Evolutionary conservation across 305 asterid genomes (phyloP).

Genomic region (Rubia occidens): DNA sequence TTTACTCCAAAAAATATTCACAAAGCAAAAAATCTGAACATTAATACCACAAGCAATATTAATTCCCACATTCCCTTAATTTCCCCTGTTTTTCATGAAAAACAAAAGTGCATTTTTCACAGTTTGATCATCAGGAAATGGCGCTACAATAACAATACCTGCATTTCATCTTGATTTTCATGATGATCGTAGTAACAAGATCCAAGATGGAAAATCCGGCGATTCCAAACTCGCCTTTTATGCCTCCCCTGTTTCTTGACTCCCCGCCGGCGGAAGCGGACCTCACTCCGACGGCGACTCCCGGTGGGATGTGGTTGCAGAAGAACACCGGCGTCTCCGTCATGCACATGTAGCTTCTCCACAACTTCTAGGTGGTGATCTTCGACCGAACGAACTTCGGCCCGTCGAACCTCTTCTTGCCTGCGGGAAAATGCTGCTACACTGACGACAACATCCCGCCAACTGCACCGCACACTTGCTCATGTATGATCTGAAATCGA

Average conservation of each 20-base stretch:
- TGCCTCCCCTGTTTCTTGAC: conserved; percentile 11
- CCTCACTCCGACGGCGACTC: neutral
- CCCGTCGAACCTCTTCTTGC: conserved; percentile 57
- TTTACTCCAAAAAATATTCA: too few species aligned
- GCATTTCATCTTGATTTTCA: neutral
- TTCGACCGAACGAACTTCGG: conserved; percentile 87
- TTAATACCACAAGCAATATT: neutral
- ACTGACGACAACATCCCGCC: conserved; percentile 32
- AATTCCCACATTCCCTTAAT: neutral
- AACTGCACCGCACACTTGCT: conserved; percentile 81
- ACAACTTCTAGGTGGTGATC: conserved; percentile 60
- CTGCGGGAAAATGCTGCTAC: conserved; percentile 41
- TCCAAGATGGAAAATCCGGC: too few species aligned
- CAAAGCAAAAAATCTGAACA: neutral
- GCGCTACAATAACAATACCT: neutral
- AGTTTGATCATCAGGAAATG: neutral
- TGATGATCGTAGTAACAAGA: too few species aligned
- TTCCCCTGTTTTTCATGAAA: neutral
- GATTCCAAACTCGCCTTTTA: neutral
- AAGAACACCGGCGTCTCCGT: conserved; percentile 60
- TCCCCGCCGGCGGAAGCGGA: conserved; percentile 4
- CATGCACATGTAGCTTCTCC: conserved; percentile 98
- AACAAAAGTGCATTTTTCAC: neutral
- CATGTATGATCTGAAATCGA: conserved; percentile 50
- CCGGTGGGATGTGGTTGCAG: conserved; percentile 54